Percentiles rank a stretch among this genome's conserved stretches.
phyloP scores from a whole-genome alignment of 352 stramenopile genomes.

The Globisporangium emineosum region DNA sequence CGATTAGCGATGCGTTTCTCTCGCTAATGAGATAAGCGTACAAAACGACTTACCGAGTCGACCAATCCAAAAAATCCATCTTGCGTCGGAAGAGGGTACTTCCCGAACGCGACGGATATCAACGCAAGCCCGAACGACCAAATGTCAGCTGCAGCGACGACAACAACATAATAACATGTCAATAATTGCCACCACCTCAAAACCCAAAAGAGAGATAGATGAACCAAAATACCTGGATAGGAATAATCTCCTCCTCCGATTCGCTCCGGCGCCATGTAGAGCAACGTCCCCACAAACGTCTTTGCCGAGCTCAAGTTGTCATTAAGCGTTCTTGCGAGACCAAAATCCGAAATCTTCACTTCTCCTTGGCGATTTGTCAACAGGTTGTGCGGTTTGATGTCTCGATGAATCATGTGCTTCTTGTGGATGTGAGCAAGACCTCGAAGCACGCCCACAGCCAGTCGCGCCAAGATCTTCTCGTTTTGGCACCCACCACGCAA shows the following conservation, averaged over 20 bases:
- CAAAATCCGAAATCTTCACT: constrained; percentile 89
- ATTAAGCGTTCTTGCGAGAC: constrained; percentile 75
- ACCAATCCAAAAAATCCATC: constrained; percentile 88
- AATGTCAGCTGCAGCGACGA: constrained; percentile 49
- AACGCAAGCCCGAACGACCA: constrained; percentile 84
- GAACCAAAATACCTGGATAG: constrained; percentile 49
- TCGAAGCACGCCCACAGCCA: constrained; percentile 70
- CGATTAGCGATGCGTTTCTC: background rate
- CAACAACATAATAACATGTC: background rate
- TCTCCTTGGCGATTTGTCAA: constrained; percentile 84
- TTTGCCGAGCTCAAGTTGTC: constrained; percentile 75
- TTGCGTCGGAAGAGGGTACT: constrained; percentile 82
- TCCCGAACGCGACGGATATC: constrained; percentile 76
- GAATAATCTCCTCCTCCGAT: constrained; percentile 91
- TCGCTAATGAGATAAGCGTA: background rate
- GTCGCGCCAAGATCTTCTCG: constrained; percentile 73
- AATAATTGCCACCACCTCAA: background rate
- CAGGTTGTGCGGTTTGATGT: constrained; percentile 92
- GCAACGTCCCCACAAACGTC: constrained; percentile 92
- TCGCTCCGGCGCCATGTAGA: constrained; percentile 94
- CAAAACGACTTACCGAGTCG: constrained; percentile 41
- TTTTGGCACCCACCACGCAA: constrained; percentile 74
- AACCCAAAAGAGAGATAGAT: background rate
- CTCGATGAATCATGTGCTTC: constrained; percentile 88
- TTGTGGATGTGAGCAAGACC: constrained; percentile 87